These are phyloP conservation scores for Ballota nigra DNA, from an alignment of 257 asterid genomes.

Conservation along the genomic window DNA sequence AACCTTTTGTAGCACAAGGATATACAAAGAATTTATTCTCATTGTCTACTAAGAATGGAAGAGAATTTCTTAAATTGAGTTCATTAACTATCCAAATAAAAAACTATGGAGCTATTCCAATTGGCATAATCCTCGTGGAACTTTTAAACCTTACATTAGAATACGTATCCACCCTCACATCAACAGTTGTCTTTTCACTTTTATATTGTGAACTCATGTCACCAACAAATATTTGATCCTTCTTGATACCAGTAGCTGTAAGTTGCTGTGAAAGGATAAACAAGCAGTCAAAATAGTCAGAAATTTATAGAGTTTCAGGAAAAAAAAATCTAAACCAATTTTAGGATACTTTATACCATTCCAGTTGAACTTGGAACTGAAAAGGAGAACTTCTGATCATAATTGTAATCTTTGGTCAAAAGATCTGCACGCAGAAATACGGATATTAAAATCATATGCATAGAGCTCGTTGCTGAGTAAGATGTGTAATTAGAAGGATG, in stretches of 20 bases:
- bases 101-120: not conserved
- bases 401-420: constrained; percentile 75
- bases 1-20: not conserved
- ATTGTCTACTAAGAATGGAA: not conserved
- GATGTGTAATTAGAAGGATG: not conserved
- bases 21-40: not conserved
- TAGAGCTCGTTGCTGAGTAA: not conserved
- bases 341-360: constrained; percentile 42
- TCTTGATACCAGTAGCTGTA: constrained; percentile 74
- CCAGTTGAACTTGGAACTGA: constrained; percentile 69
- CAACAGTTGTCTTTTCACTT: constrained; percentile 60
- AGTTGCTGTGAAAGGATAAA: constrained; percentile 50
- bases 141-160: constrained; percentile 54
- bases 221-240: constrained; percentile 68
- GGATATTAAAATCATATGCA: not conserved
- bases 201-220: constrained; percentile 65
- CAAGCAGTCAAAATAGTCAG: not conserved
- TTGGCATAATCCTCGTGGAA: not conserved
- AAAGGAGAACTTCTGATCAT: constrained; percentile 78
- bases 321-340: not conserved
- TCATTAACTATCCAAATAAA: not conserved
- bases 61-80: not conserved
- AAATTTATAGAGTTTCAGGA: not conserved
- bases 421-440: constrained; percentile 51
- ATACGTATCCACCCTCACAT: constrained; percentile 76